Evolutionary conservation across 345 rosid genomes (phyloP).

Genomic region (Anastatica hierochuntica): DNA sequence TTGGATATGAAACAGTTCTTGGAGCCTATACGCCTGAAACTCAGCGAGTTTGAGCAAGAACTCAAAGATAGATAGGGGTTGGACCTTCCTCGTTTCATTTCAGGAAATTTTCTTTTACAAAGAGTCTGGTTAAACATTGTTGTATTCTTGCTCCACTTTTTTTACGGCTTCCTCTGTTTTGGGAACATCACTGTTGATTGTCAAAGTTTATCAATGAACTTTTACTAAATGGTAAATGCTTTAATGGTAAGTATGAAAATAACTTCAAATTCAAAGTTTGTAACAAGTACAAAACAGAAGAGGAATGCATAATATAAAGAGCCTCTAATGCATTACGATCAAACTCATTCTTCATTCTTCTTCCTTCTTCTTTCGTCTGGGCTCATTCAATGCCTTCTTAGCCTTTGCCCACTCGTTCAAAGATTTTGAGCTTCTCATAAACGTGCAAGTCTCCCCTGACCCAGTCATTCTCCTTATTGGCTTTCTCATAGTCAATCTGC

Average conservation of each 20-base stretch:
- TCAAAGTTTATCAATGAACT: too few relatives aligned
- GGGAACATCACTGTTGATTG: too few relatives aligned
- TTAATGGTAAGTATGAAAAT: not conserved
- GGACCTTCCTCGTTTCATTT: not conserved
- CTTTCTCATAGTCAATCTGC: constrained; percentile 10
- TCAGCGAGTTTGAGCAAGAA: constrained; percentile 71
- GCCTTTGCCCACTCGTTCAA: constrained; percentile 58
- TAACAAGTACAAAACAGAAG: constrained; percentile 4
- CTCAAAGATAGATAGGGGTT: constrained; percentile 54
- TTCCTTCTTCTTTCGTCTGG: constrained; percentile 34
- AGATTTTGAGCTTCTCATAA: constrained; percentile 72
- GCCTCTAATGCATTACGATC: not conserved
- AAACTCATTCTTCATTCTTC: constrained; percentile 13
- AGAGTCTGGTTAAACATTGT: too few relatives aligned
- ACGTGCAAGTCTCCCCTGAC: constrained; percentile 46
- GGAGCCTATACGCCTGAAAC: constrained; percentile 63
- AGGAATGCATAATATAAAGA: not conserved
- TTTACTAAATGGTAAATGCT: not conserved
- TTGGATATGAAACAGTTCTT: constrained; percentile 56
- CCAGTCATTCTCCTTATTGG: constrained; percentile 6
- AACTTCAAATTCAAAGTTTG: not conserved
- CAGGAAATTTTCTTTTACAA: too few relatives aligned
- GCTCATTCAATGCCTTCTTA: constrained; percentile 50
- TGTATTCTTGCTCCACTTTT: too few relatives aligned
- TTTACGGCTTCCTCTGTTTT: too few relatives aligned